Evolutionary conservation across 805 yeast species (phyloP), one percentile per base, ranked within the genome.

Genomic region (Cyberlindnera sargentensis): DNA sequence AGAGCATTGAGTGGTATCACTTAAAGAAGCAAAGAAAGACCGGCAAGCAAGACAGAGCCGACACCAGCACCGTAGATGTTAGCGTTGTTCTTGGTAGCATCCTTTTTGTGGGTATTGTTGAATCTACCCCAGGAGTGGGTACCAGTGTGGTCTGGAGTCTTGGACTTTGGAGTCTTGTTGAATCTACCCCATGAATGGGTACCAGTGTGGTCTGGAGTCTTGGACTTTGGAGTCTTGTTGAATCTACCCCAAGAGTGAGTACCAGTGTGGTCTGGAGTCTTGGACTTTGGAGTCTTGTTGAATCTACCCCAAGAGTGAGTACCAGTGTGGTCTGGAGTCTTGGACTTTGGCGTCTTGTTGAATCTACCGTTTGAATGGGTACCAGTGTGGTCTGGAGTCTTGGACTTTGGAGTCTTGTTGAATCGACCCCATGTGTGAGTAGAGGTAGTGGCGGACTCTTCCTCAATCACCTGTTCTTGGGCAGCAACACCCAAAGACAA

Each of bases 171-270:
- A 42, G 77, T 69, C 62, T 74, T 70, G 66, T 74, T 67, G 52
- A 73, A 75, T 57, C 69, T 70, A 52, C 85, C 85, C 51, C 67
- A 68, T 49, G 62, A 71, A 67, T 78, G 83, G 43, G 84, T 78
- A 48, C 75, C 75, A 47, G 75, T 63, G 24, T 61, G 48, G 23
- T 68, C 47, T 4, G 74, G 46, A 9, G 62, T 53, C 37, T 62
- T 47, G 53, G 83, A 70, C 4, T 55, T 48, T 39, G 43, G 45
- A 44, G 73, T 68, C 55, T 70, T 71, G 69, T 76, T 68, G 56
- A 76, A 76, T 57, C 70, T 70, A 51, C 85, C 85, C 51, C 67
- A 68, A 48, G 62, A 71, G 67, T 78, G 83, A 43, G 84, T 78
- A 49, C 75, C 75, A 47, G 75, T 63, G 25, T 63, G 31, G 48